phyloP scores from a whole-genome alignment of 2,329 filamentous ascomycete genomes.

The Colletotrichum sp. region DNA sequence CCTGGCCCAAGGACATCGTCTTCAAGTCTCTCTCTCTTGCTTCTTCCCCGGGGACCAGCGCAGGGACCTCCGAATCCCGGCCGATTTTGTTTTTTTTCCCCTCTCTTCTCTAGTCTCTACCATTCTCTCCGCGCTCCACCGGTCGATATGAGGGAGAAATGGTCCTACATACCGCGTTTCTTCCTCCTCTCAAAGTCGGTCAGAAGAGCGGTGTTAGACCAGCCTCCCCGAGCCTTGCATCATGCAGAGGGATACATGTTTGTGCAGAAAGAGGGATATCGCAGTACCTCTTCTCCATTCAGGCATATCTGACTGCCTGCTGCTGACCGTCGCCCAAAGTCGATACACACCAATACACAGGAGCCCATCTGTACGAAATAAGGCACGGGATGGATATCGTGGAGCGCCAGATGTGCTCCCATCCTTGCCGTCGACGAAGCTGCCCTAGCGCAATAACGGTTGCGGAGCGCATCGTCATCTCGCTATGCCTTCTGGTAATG shows the following conservation, averaged over 20 bases:
- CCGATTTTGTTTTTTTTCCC: conserved; percentile 8
- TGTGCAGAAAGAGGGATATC: neutral
- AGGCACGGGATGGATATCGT: conserved; percentile 5
- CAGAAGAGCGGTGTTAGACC: conserved; percentile 2
- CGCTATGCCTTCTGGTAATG: neutral
- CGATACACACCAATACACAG: neutral
- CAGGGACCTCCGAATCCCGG: conserved; percentile 15
- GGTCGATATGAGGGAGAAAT: conserved; percentile 3
- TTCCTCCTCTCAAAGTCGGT: conserved; percentile 7
- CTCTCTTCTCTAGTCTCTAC: neutral
- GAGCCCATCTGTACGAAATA: conserved; percentile 6
- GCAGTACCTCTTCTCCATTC: neutral
- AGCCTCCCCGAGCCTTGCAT: conserved; percentile 11
- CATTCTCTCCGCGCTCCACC: neutral
- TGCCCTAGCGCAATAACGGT: conserved; percentile 6
- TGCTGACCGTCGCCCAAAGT: neutral
- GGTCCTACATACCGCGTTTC: conserved; percentile 3
- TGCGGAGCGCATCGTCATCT: conserved; percentile 16
- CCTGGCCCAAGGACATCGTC: conserved; percentile 17
- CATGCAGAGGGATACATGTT: neutral
- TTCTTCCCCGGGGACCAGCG: conserved; percentile 5
- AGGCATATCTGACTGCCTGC: conserved; percentile 15
- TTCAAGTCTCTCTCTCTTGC: neutral
- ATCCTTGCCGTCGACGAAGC: conserved; percentile 9
- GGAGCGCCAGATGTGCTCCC: neutral